Evolutionary conservation across 1,284 basidiomycete genomes (phyloP), one percentile per base, ranked within the genome.

Genomic region (Anthracocystis panici-leucophaei): DNA sequence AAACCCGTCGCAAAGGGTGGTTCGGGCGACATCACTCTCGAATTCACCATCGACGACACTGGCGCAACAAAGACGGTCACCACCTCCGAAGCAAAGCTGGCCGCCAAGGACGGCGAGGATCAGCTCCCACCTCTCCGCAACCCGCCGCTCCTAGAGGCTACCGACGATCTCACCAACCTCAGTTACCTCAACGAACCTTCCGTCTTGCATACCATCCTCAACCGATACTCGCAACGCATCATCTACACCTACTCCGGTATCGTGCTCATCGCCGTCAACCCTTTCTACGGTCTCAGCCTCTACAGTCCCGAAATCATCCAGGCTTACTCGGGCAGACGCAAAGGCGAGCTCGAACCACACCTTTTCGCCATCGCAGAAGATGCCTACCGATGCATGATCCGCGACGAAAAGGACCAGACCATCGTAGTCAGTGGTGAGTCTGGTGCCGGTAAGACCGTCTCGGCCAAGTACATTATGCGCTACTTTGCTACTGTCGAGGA

Each of bases 231-330:
- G 21, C 93, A 96, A 80, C 94, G 97, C 85, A 93, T 93, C 85
- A 98, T 98, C 81, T 99, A 99, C 86, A 99, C 97, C 42, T 99
- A 99, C 87, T 96, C 94, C 72, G 97, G 97, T 80, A 99, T 99
- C 82, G 88, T 97, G 66, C 90, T 97, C 75, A 97, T 99, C 85
- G 97, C 97, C 50, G 91, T 99, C 87, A 99, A 99, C 86, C 97
- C 97, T 52, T 99, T 99, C 87, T 93, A 94, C 87, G 48, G 90
- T 93, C 71, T 87, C 42, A 86, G 85, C 38, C 83, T 87, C 33
- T 87, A 99, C 88, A 93, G 93, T 16, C 93, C 94, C 16, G 94
- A 97, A 83, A 94, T 98, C 84, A 96, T 99, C 45, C 95, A 99
- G 87, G 94, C 95, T 20, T 99, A 99, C 86, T 93, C 92, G 65